phyloP scores from a whole-genome alignment of 148 eudicot species.

The Limonium bicolor region DNA sequence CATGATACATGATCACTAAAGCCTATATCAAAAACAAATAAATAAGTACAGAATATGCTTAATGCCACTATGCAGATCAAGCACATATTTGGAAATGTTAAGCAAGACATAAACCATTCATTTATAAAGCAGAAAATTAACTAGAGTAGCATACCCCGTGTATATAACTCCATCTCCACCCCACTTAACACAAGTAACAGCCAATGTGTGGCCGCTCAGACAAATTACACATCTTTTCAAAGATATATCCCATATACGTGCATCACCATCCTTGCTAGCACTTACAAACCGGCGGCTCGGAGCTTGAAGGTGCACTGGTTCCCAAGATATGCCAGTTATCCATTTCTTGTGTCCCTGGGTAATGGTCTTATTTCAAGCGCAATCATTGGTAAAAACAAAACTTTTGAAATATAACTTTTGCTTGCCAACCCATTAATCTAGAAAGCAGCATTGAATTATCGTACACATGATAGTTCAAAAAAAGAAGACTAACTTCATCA shows the following conservation, averaged over 20 bases:
- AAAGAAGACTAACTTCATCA: background rate
- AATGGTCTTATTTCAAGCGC: no score
- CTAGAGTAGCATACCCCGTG: constrained; percentile 56
- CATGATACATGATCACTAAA: no score
- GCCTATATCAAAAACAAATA: no score
- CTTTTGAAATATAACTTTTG: no score
- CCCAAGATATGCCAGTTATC: constrained; percentile 97
- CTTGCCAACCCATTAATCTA: no score
- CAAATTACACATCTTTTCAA: constrained; percentile 46
- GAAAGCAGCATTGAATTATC: no score
- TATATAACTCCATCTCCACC: constrained; percentile 94
- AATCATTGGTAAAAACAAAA: no score
- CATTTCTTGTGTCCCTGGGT: constrained; percentile 99
- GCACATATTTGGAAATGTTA: no score
- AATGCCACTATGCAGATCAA: no score
- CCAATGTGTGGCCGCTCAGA: constrained; percentile 85
- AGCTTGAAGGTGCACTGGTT: constrained; percentile 81
- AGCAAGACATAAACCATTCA: no score
- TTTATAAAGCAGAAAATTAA: background rate
- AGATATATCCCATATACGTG: constrained; percentile 81
- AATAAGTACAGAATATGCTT: no score
- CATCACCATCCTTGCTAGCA: constrained; percentile 98
- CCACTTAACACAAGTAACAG: constrained; percentile 97
- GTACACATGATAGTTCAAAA: no score
- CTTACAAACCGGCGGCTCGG: constrained; percentile 91